phyloP scores from a whole-genome alignment of 192 early-diverging fungal species.

The Gamsiella multidivaricata region DNA sequence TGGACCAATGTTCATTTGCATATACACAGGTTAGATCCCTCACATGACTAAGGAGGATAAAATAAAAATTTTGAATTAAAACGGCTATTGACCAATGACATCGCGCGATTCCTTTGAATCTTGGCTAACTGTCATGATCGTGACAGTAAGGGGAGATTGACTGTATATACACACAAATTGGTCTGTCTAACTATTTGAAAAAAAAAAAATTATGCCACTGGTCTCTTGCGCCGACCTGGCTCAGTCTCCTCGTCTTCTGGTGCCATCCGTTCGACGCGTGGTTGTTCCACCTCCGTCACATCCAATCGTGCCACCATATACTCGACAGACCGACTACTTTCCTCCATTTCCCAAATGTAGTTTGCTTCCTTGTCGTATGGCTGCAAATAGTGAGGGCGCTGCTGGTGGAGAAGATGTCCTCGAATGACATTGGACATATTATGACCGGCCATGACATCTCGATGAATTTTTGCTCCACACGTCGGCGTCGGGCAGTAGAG shows the following conservation, averaged over 20 bases:
- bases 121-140: too few species aligned
- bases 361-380: conserved; percentile 4
- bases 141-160: too few species aligned
- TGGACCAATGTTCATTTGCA: too few species aligned
- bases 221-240: conserved; percentile 9
- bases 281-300: conserved; percentile 6
- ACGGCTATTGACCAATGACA: too few species aligned
- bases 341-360: conserved; percentile 9
- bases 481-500: neutral
- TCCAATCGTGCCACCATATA: neutral
- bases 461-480: neutral
- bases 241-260: neutral
- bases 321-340: neutral
- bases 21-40: too few species aligned
- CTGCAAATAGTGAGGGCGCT: conserved; percentile 10
- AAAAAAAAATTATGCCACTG: conserved; percentile 1
- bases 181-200: conserved; percentile 12
- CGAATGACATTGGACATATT: neutral
- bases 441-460: conserved; percentile 8
- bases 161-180: neutral
- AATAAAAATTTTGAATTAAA: too few species aligned
- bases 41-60: too few species aligned
- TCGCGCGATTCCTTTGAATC: too few species aligned
- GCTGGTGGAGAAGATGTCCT: conserved; percentile 3
- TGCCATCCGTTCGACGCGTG: neutral